Conservation (phyloP, 108 stramenopile genomes). For the Skeletonema potamos region DNA sequence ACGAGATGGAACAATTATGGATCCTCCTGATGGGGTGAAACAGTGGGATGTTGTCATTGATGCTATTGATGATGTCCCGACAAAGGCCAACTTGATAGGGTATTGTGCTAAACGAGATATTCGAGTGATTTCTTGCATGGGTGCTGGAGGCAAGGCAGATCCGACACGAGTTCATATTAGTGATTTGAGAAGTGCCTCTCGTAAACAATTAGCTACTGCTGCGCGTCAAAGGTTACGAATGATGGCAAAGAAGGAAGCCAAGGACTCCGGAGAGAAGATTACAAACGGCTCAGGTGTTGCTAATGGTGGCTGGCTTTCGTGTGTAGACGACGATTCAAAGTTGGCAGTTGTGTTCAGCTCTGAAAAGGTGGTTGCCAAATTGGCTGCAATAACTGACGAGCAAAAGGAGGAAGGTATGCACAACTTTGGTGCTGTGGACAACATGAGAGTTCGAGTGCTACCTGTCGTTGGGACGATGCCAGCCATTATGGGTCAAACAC, state of each 20-base stretch:
- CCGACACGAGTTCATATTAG: slow-evolving; percentile 93
- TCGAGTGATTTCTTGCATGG: slow-evolving; percentile 93
- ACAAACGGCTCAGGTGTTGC: slow-evolving; percentile 30
- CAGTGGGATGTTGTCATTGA: slow-evolving; percentile 93
- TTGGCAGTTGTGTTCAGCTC: slow-evolving; percentile 86
- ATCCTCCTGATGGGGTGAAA: slow-evolving; percentile 23
- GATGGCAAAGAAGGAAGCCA: slow-evolving; percentile 45
- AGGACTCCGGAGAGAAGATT: slow-evolving; percentile 8
- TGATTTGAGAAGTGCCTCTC: slow-evolving; percentile 78
- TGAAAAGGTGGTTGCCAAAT: slow-evolving; percentile 89
- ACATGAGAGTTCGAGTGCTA: slow-evolving; percentile 95
- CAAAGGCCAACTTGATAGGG: slow-evolving; percentile 90
- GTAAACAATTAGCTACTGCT: slow-evolving; percentile 90
- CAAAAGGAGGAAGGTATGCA: slow-evolving; percentile 77
- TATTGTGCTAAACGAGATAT: slow-evolving; percentile 71
- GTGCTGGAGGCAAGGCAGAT: slow-evolving; percentile 96
- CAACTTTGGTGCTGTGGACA: slow-evolving; percentile 93
- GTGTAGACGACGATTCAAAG: slow-evolving; percentile 43
- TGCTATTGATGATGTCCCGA: slow-evolving; percentile 98
- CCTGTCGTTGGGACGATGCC: slow-evolving; percentile 97
- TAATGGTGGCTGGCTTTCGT: slow-evolving; percentile 32
- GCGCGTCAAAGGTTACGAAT: slow-evolving; percentile 74
- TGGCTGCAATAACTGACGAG: slow-evolving; percentile 89
- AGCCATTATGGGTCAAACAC: slow-evolving; percentile 94
- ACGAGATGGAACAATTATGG: slow-evolving; percentile 60